phyloP scores from a whole-genome alignment of 2,329 filamentous ascomycete genomes.

The Pyrenochaeta sp. region DNA sequence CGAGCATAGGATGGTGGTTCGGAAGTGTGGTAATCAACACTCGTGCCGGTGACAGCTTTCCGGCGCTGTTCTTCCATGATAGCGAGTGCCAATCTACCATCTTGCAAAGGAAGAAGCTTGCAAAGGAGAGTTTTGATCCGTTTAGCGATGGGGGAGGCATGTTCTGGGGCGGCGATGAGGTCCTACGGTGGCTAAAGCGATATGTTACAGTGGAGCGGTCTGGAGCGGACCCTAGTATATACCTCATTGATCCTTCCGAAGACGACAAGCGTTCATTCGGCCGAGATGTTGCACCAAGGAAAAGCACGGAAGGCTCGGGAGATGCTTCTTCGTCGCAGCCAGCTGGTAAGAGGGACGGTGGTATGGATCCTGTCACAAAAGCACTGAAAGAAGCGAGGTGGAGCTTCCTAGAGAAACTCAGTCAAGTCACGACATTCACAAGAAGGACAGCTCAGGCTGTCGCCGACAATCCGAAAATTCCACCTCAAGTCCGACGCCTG shows the following conservation, averaged over 20 bases:
- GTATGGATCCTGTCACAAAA: conserved; percentile 93
- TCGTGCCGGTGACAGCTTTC: conserved; percentile 88
- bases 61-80: conserved; percentile 96
- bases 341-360: conserved; percentile 64
- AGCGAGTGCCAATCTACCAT: conserved; percentile 96
- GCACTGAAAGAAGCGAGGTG: conserved; percentile 94
- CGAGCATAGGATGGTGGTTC: conserved; percentile 98
- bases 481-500: conserved; percentile 84
- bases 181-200: conserved; percentile 85
- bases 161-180: conserved; percentile 98
- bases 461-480: conserved; percentile 88
- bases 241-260: conserved; percentile 84
- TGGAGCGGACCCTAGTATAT: conserved; percentile 86
- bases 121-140: conserved; percentile 86
- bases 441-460: conserved; percentile 90
- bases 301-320: conserved; percentile 39
- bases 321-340: conserved; percentile 35
- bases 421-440: conserved; percentile 96
- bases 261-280: conserved; percentile 88
- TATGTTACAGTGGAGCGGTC: conserved; percentile 87
- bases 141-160: conserved; percentile 85
- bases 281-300: conserved; percentile 59
- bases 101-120: conserved; percentile 85
- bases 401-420: conserved; percentile 96
- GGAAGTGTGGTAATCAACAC: conserved; percentile 95